Base-by-base conservation (phyloP, 2,329 filamentous ascomycete genomes). In the Akanthomyces lecanii region DNA sequence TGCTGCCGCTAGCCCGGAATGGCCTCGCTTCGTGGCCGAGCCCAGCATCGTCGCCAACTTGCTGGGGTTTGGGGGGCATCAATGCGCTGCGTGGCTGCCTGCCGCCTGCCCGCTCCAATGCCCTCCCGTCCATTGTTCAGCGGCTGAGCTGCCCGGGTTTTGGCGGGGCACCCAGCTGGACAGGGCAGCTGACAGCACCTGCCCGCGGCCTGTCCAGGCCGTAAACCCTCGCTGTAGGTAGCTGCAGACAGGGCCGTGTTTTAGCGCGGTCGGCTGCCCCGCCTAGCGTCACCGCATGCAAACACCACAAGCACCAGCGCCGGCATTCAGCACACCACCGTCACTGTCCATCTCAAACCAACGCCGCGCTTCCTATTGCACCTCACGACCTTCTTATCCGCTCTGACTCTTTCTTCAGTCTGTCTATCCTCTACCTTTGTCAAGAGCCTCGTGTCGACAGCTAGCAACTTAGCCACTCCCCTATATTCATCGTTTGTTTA, bases 211-310 rank as follows among this genome's bases (percentile, higher is more conserved):
- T 28, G 11, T 25, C 14, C 55, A 48, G 30, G 50, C 23, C 40
- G n/a, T 7, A 4, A 8, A 28, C 14, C 12, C 30, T 25, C 56
- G 45, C 56, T 51, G 23, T 42, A 48, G 18, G 23, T 42, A 48
- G 18, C 42, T 23, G 18, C 11, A 21, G 18, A 4, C 54, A 47
- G 40, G 18, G 28, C 53, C 36, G 16, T 40, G 11, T n/a, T 58
- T 50, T 59, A 59, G 56, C 56, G 56, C 56, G 42, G 42, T 42
- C 23, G 23, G 47, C 57, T 52, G 58, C 54, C 58, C 58, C 48
- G 58, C 58, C 45, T 23, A 25, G 55, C 40, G 57, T 36, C 47
- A 52, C 48, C 54, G 28, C 54, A 47, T 48, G 42, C 42, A 38
- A 48, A 47, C 42, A 48, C 42, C 21, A 30, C 48, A 33, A 61